Evolutionary conservation across 768 basidiomycete species (phyloP), one percentile per base, ranked within the genome.

Genomic region (Leccinum longicurvipes): DNA sequence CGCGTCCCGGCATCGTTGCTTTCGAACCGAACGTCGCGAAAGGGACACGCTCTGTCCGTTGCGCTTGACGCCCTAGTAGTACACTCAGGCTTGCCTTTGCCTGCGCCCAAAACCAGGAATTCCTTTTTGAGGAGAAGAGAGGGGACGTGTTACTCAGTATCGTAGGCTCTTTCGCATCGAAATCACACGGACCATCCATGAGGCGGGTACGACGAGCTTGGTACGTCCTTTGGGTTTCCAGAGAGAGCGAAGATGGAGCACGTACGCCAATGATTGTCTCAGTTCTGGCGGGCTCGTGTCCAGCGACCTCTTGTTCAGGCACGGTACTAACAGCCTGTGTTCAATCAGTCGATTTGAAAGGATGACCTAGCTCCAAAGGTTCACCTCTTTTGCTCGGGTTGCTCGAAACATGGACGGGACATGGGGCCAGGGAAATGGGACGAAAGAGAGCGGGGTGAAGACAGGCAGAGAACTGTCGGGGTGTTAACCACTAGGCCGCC

Each of bases 101-200:
- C 39, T n/a, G 21, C 51, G 15, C 15, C 51, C 17, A 49, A 19
- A n/a, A 56, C 28, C 10, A 60, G 27, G 29, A 42, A 51, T 27
- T 28, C 57, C 67, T 69, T 45, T 45, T 45, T 44, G 24, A 21
- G 41, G 46, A 8, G 25, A 17, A 46, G n/a, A 7, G 4, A 9
- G 34, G 34, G 34, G n/a, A n/a, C 34, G 17, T 36, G 15, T 2
- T 12, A 5, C 19, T 59, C 5, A 54, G 47, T 32, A 32, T 49
- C 19, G 14, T 29, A 42, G n/a, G 27, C 32, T 15, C n/a, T 47
- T 39, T 42, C 12, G 8, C 36, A 39, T 39, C 32, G 42, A 27
- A 17, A 28, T 11, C 1, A 45, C 8, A 27, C 25, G 42, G 45
- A 68, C 67, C 68, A 53, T 65, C 67, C 67, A 70, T 48, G 51